Evolutionary conservation across 768 basidiomycete genomes (phyloP).

Genomic region (Suillus subaureus): DNA sequence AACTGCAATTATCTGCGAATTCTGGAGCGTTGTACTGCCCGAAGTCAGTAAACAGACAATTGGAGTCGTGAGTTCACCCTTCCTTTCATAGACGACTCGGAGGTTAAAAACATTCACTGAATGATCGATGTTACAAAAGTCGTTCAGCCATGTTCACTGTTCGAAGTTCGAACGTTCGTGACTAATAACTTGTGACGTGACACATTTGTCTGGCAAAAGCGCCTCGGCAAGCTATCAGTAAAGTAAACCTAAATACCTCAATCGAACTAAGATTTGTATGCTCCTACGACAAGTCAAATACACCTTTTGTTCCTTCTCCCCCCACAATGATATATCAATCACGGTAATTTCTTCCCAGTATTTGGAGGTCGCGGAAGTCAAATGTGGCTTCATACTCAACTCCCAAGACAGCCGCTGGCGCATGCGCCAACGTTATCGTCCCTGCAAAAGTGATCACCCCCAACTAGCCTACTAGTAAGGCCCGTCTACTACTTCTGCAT

Average conservation of each 20-base stretch:
- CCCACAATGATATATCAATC: background rate
- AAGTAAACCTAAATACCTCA: too few relatives aligned
- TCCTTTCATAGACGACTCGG: too few relatives aligned
- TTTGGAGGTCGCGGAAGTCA: conserved; percentile 73
- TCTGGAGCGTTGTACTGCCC: too few relatives aligned
- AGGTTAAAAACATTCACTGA: too few relatives aligned
- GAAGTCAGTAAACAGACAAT: background rate
- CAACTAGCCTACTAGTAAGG: conserved; percentile 50
- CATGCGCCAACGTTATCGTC: too few relatives aligned
- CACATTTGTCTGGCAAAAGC: conserved; percentile 26
- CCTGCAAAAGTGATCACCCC: conserved; percentile 28
- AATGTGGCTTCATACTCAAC: conserved; percentile 73
- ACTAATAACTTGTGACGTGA: background rate
- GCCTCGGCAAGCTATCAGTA: too few relatives aligned
- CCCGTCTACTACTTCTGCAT: conserved; percentile 72
- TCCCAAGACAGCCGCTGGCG: conserved; percentile 42
- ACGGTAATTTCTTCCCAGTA: conserved; percentile 47
- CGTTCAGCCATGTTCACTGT: too few relatives aligned
- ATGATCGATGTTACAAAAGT: too few relatives aligned
- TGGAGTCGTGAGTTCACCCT: too few relatives aligned
- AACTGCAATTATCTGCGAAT: background rate
- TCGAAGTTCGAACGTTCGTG: too few relatives aligned
- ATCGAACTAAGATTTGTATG: too few relatives aligned
- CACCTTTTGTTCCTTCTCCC: background rate
- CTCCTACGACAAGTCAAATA: too few relatives aligned